Base-by-base conservation (phyloP, 768 basidiomycete species). In the Suillus tomentosus region DNA sequence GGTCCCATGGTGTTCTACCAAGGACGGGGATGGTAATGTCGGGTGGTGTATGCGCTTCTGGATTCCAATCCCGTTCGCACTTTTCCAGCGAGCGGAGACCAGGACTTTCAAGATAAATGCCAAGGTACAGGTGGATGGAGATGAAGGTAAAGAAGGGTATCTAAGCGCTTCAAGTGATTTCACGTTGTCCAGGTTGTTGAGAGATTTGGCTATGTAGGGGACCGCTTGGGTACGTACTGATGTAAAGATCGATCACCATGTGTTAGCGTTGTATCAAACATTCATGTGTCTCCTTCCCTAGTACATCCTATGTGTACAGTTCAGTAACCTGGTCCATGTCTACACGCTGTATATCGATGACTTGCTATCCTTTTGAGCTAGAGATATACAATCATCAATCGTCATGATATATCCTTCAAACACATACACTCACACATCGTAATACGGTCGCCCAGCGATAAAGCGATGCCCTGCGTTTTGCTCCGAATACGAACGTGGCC, bases 391-490 rank as follows among this genome's bases (percentile, higher is more conserved):
- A 14, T 6, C 47, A 22, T 47, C n/a, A 48, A 48, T 24, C 13
- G 22, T 13, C 47, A 48, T 24, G 22, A 48, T 22, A 11, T 24
- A 13, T 13, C 6, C 22, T 22, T 47, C 22, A 48, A 48, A 14
- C 6, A 48, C 22, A 48, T 22, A 14, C 13, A 48, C 47, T 48
- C 47, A 48, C 47, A 48, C 47, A 48, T 48, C 6, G 47, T 48
- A 11, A 48, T 48, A 24, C 47, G 47, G 6, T 48, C 47, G 3
- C 47, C 47, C 2, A 48, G 22, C 47, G 47, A 48, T 48, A 48
- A 79, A 6, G 95, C 95, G 67, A 96, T 96, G 64, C 95, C 95
- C 76, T 97, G 95, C 39, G 95, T 96, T 80, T 96, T 96, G 73
- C 91, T 92, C 62, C 95, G 85, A 75, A 97, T 96, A 64, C 95